Evolutionary conservation across 2,329 filamentous ascomycete genomes (phyloP).

Genomic region (Clarireedia monteithiana): DNA sequence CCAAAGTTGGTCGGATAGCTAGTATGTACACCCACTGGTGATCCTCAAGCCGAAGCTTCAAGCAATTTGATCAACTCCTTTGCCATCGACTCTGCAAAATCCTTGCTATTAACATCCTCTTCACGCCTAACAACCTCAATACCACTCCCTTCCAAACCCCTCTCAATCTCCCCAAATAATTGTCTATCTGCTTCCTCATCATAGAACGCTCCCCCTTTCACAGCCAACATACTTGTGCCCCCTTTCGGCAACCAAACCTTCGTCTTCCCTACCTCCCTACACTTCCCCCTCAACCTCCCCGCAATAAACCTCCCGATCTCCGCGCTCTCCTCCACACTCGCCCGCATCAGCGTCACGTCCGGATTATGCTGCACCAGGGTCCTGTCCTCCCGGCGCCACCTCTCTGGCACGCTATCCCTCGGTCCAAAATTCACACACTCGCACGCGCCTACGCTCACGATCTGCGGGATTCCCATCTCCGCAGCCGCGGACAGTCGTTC

Average conservation of each 20-base stretch:
- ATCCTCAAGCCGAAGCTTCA: background rate
- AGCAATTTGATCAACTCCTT: slow-evolving; percentile 19
- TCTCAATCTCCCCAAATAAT: slow-evolving; percentile 44
- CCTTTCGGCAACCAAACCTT: slow-evolving; percentile 52
- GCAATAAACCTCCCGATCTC: slow-evolving; percentile 49
- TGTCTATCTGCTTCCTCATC: slow-evolving; percentile 36
- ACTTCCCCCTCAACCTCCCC: slow-evolving; percentile 39
- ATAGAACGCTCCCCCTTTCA: slow-evolving; percentile 45
- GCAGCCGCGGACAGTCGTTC: slow-evolving; percentile 50
- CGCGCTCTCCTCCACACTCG: slow-evolving; percentile 47
- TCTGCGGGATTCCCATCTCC: slow-evolving; percentile 47
- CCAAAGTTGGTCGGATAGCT: too few species aligned
- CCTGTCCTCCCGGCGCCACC: slow-evolving; percentile 36
- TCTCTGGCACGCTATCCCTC: slow-evolving; percentile 44
- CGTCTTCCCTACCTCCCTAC: slow-evolving; percentile 34
- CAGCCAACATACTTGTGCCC: slow-evolving; percentile 54
- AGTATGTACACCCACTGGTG: too few species aligned
- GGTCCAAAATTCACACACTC: slow-evolving; percentile 47
- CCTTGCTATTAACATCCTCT: slow-evolving; percentile 45
- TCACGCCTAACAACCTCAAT: slow-evolving; percentile 43
- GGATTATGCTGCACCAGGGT: slow-evolving; percentile 58
- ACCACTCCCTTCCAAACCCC: slow-evolving; percentile 39
- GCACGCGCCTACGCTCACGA: slow-evolving; percentile 41
- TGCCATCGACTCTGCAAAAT: slow-evolving; percentile 42
- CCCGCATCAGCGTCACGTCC: slow-evolving; percentile 58